These are phyloP conservation scores for Fusarium annulatum DNA, from an alignment of 2,329 filamentous ascomycete genomes.

Conservation along the genomic window DNA sequence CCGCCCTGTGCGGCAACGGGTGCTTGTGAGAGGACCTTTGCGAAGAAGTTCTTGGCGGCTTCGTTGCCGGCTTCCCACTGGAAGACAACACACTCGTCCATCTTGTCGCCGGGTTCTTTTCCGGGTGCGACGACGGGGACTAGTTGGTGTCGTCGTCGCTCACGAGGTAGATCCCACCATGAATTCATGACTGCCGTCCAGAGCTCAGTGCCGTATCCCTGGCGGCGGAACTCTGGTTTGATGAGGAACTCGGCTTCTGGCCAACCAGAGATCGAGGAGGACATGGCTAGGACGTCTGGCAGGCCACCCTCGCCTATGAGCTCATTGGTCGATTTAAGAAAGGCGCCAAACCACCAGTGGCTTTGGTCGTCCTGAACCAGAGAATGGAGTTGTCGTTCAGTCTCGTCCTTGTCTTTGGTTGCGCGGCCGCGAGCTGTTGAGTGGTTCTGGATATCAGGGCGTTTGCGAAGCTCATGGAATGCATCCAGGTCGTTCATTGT, in stretches of 20 bases:
- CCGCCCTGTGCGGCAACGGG: constrained; percentile 16
- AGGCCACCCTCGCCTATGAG: constrained; percentile 34
- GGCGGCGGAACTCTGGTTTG: constrained; percentile 26
- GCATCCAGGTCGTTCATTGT: constrained; percentile 24
- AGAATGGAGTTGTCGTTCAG: constrained; percentile 13
- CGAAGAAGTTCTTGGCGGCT: constrained; percentile 21
- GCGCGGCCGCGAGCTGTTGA: constrained; percentile 26
- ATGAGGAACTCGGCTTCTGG: constrained; percentile 35
- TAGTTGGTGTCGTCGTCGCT: constrained; percentile 25
- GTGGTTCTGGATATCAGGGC: constrained; percentile 1
- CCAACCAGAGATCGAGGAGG: constrained; percentile 27
- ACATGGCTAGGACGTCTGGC: constrained; percentile 23
- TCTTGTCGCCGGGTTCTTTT: constrained; percentile 23
- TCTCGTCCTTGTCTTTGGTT: constrained; percentile 26
- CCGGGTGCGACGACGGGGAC: constrained; percentile 2
- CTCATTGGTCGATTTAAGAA: constrained; percentile 28
- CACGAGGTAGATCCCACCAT: constrained; percentile 32
- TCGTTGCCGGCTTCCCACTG: constrained; percentile 29
- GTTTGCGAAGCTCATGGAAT: constrained; percentile 27
- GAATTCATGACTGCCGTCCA: constrained; percentile 26
- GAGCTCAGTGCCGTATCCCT: constrained; percentile 33
- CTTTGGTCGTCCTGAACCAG: constrained; percentile 18
- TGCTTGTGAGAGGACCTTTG: constrained; percentile 26
- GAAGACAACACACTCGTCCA: constrained; percentile 25
- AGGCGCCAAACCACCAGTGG: constrained; percentile 34